Evolutionary conservation across 2,329 filamentous ascomycete genomes (phyloP).

Genomic region (Pezicula radicicola): DNA sequence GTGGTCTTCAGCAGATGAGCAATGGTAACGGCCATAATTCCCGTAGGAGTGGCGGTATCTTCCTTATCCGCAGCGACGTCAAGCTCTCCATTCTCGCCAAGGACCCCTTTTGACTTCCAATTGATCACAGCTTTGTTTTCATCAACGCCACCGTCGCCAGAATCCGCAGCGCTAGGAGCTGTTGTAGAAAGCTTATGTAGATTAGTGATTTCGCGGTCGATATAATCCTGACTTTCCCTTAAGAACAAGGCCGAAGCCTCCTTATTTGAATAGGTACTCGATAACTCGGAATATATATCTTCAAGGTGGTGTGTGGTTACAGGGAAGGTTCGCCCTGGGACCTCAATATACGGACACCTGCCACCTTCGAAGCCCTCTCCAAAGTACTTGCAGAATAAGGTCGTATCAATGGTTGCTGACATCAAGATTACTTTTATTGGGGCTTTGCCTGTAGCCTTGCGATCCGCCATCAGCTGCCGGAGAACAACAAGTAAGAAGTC

Average conservation of each 20-base stretch:
- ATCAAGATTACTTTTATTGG: conserved; percentile 89
- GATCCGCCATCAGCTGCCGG: conserved; percentile 72
- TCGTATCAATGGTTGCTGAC: conserved; percentile 89
- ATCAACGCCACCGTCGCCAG: conserved; percentile 36
- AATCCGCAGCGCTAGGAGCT: conserved; percentile 67
- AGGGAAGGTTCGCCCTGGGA: conserved; percentile 81
- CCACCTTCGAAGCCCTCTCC: conserved; percentile 65
- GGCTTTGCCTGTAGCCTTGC: conserved; percentile 62
- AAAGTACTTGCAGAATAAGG: conserved; percentile 81
- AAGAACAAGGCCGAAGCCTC: conserved; percentile 60
- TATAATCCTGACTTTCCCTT: not conserved
- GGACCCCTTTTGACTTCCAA: conserved; percentile 1
- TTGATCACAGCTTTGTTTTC: conserved; percentile 14
- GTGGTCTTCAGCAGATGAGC: conserved; percentile 77
- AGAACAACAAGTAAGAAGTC: conserved; percentile 89
- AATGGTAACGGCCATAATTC: conserved; percentile 80
- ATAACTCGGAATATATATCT: conserved; percentile 78
- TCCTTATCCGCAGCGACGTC: conserved; percentile 39
- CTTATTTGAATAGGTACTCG: conserved; percentile 32
- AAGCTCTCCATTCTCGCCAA: not conserved
- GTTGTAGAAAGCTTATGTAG: conserved; percentile 81
- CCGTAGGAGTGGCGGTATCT: conserved; percentile 62
- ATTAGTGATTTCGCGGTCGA: not conserved
- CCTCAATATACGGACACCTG: conserved; percentile 74
- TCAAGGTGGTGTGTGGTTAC: conserved; percentile 86